Evolutionary conservation across 1,139 yeast genomes (phyloP).

Genomic region (Petasospora rhodanensis): DNA sequence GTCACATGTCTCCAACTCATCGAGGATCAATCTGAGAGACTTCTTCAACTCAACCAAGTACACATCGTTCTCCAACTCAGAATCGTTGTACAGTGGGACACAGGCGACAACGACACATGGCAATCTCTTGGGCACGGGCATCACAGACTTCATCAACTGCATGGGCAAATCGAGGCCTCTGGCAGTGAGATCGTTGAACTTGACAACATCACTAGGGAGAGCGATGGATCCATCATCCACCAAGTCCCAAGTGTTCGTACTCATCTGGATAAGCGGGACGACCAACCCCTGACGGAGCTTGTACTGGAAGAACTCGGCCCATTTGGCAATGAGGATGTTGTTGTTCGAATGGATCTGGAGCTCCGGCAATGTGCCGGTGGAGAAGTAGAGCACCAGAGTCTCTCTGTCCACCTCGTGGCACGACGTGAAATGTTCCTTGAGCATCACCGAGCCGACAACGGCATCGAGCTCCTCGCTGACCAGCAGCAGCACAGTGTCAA

Average conservation of each 20-base stretch:
- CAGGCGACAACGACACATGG: constrained; percentile 47
- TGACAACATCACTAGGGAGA: constrained; percentile 39
- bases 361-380: constrained; percentile 42
- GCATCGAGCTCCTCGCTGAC: constrained; percentile 30
- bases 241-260: constrained; percentile 48
- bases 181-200: constrained; percentile 34
- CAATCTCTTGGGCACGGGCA: constrained; percentile 38
- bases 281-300: constrained; percentile 16
- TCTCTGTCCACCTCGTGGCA: constrained; percentile 26
- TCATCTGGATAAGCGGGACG: constrained; percentile 42
- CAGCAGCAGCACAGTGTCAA: constrained; percentile 37
- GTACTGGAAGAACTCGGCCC: constrained; percentile 32
- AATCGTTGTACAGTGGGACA: constrained; percentile 38
- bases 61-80: constrained; percentile 32
- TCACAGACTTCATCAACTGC: constrained; percentile 32
- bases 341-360: constrained; percentile 36
- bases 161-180: constrained; percentile 39
- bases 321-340: constrained; percentile 37
- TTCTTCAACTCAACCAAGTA: constrained; percentile 31
- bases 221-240: constrained; percentile 24
- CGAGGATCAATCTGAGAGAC: constrained; percentile 29
- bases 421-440: constrained; percentile 34
- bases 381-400: constrained; percentile 36
- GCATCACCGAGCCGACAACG: constrained; percentile 35
- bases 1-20: constrained; percentile 39